Base-by-base conservation (phyloP, 1,284 basidiomycete species). In the Leccinum pseudoinsigne region DNA sequence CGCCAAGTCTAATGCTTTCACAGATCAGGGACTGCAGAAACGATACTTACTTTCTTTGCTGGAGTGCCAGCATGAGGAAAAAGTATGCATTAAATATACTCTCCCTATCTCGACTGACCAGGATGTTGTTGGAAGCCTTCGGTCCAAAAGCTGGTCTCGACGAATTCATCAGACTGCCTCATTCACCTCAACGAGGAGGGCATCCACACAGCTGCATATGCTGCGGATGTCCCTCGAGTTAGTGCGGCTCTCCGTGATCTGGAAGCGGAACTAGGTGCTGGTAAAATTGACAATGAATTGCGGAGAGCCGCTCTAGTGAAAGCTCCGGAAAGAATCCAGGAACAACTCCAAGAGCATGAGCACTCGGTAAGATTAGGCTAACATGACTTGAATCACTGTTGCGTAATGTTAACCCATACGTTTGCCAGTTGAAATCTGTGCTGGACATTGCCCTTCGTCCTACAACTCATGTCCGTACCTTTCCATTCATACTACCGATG, bases 41-140 rank as follows among this genome's bases (percentile, higher is more conserved):
- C 80, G 81, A 57, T 92, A 93, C 69, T 80, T 94, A 50, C 75
- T 87, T 61, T 81, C 87, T n/a, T 78, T 97, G 45, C 80, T 98
- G 7, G 84, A 87, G 62, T 93, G 92, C 59, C 95, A 97, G 73
- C 91, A 94, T 68, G 93, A 97, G 74, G 94, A 96, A 73, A 98
- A 98, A 84, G 92, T 88, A 71, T 45, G 71, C 21, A 34, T 60
- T 34, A 14, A 34, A 23, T 59, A 8, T 8, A 7, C 12, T 59
- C 21, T 45, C 9, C 9, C 40, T 55, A n/a, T 18, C 18, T 56
- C 5, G 34, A 55, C 55, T 67, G 38, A 71, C 56, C 12, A 31
- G 18, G 14, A 56, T 18, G 26, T 61, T 66, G 18, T 63, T 58
- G 42, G 26, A 68, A 93, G 92, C 92, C 95, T 21, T 96, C 94